These are phyloP conservation scores for Colletotrichum musae DNA, from an alignment of 2,329 filamentous ascomycete genomes.

Conservation along the genomic window DNA sequence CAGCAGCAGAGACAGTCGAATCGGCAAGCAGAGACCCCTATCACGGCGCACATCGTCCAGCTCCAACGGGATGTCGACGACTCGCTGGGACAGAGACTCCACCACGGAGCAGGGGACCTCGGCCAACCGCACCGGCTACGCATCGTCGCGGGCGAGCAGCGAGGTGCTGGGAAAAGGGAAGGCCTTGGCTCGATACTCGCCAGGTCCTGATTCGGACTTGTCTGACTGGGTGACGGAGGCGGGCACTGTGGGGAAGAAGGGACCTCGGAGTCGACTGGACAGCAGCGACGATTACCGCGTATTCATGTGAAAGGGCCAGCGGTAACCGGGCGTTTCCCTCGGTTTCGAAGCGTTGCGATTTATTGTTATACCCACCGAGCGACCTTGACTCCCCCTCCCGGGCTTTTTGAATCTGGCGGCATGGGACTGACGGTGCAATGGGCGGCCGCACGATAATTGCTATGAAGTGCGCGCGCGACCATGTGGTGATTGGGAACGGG, in stretches of 20 bases:
- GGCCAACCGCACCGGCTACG: conserved; percentile 21
- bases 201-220: conserved; percentile 34
- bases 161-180: conserved; percentile 40
- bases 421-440: not conserved
- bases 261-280: conserved; percentile 24
- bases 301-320: conserved; percentile 33
- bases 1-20: conserved; percentile 28
- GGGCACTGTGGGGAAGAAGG: conserved; percentile 30
- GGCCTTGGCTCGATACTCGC: conserved; percentile 26
- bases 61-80: conserved; percentile 29
- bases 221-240: conserved; percentile 42
- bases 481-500: not conserved
- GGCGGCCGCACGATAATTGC: not conserved
- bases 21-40: conserved; percentile 31
- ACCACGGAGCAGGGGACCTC: conserved; percentile 22
- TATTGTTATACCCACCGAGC: conserved; percentile 39
- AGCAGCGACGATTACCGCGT: conserved; percentile 40
- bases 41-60: conserved; percentile 35
- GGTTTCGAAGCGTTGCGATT: conserved; percentile 38
- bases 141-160: conserved; percentile 34
- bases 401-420: not conserved
- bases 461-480: not conserved
- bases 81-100: conserved; percentile 35
- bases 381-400: conserved; percentile 8
- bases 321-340: conserved; percentile 4